Evolutionary conservation across 176 grass and related monocot genomes (phyloP), one percentile per base, ranked within the genome.

Genomic region (Zoysia pacifica): DNA sequence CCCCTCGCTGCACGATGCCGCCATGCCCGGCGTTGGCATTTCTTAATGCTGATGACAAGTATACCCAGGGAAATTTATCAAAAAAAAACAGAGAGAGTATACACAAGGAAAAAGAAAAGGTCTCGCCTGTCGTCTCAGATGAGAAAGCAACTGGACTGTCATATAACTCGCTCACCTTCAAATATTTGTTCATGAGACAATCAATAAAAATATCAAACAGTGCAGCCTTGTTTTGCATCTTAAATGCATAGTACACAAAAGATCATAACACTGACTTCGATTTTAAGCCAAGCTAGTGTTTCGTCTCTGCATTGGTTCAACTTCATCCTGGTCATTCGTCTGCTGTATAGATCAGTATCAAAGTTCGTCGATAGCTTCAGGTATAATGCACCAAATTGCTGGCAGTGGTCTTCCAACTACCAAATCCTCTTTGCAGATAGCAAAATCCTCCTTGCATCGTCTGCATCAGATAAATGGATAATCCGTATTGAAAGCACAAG

Each of bases 371-470:
- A 73, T 11, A 47, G 47, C 28, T 28, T 52, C 64, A 28, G 28
- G 28, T 28, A 28, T 28, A 28, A 28, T 45, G 41, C 59, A 72
- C n/a, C 81, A 28, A 20, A 63, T 45, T 44, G 47, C 55, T 81
- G 44, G 48, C 1, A 0, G 37, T 81, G 5, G 2, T 54, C 11
- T 43, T 77, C 46, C 7, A 70, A 81, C 77, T 54, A 70, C 56
- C 58, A 59, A 67, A 93, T 76, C 45, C 16, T 52, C 62, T 80
- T 87, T 15, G 79, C 82, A 37, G 82, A 84, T 45, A 66, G 77
- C 16, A 93, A 54, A 60, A 84, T 72, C 44, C 71, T 53, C 70
- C 76, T 85, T 48, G 85, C 91, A 60, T 85, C 91, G 77, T 83
- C 91, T 93, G 88, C 18, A 42, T 68, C 70, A 19, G 37, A 72